Evolutionary conservation across 2,329 filamentous ascomycete genomes (phyloP).

Genomic region (Xylaria hypoxylon): DNA sequence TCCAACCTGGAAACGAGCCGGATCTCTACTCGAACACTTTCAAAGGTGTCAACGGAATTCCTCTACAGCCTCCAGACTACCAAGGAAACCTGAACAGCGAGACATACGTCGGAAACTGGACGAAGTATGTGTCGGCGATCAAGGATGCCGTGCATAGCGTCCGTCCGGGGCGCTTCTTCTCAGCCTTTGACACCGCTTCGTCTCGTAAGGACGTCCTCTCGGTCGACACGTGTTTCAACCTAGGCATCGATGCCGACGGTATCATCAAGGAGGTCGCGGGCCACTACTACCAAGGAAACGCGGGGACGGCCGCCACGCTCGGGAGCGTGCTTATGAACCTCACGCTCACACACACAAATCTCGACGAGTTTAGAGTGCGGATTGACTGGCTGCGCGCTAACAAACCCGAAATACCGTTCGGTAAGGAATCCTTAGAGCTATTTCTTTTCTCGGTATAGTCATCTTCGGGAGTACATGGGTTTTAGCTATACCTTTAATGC

Average conservation of each 20-base stretch:
- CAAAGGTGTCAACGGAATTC: slow-evolving; percentile 44
- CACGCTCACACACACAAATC: slow-evolving; percentile 45
- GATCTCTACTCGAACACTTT: slow-evolving; percentile 50
- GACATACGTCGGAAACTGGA: slow-evolving; percentile 54
- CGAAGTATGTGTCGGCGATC: slow-evolving; percentile 50
- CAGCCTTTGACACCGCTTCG: slow-evolving; percentile 52
- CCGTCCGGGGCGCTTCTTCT: slow-evolving; percentile 50
- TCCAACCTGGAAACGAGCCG: slow-evolving; percentile 54
- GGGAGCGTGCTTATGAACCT: slow-evolving; percentile 50
- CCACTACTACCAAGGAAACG: slow-evolving; percentile 54
- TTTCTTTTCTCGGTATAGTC: background rate
- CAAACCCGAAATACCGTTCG: slow-evolving; percentile 49
- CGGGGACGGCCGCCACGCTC: slow-evolving; percentile 48
- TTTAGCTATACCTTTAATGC: background rate
- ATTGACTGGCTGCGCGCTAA: slow-evolving; percentile 52
- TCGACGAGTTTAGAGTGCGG: slow-evolving; percentile 49
- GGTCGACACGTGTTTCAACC: slow-evolving; percentile 48
- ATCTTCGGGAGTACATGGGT: background rate
- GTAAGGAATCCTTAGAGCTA: background rate
- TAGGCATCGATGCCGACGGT: slow-evolving; percentile 51
- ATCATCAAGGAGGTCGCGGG: slow-evolving; percentile 53
- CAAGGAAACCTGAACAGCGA: slow-evolving; percentile 52
- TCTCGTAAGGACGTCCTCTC: slow-evolving; percentile 47
- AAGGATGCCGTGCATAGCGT: slow-evolving; percentile 43
- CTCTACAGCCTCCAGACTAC: slow-evolving; percentile 50